A percentile compares a stretch with the other conserved stretches of the same genome.
Conservation (phyloP, 495 filamentous ascomycete genomes). For the Niebla homalea region DNA sequence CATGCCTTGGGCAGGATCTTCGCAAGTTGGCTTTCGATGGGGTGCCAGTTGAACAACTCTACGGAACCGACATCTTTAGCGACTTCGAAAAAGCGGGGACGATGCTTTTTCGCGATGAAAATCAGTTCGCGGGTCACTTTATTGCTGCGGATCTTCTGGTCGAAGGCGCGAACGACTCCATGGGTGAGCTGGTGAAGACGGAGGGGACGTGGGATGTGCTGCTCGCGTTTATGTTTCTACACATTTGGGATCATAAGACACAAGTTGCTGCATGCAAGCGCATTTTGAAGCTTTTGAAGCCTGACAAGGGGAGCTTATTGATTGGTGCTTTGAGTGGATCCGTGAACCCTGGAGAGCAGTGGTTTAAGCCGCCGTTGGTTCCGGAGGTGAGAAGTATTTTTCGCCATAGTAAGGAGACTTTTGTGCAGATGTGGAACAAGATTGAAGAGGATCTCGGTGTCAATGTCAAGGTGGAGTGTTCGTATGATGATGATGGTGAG, state of each 20-base stretch:
- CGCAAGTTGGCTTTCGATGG: conserved; percentile 6
- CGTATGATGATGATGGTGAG: conserved; percentile 1
- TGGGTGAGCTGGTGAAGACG: not conserved
- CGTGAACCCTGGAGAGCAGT: not conserved
- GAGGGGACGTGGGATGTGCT: conserved; percentile 6
- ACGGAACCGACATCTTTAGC: conserved; percentile 2
- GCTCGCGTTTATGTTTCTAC: conserved; percentile 2
- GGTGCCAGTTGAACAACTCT: not conserved
- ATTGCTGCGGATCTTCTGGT: conserved; percentile 5
- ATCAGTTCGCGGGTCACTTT: conserved; percentile 1
- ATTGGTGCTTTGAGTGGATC: conserved; percentile 3
- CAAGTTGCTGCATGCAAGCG: conserved; percentile 4
- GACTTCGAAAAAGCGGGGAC: conserved; percentile 1
- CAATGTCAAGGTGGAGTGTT: not conserved
- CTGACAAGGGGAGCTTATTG: not conserved
- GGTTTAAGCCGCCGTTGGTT: conserved; percentile 2
- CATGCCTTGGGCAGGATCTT: conserved; percentile 12
- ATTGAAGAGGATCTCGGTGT: conserved; percentile 24
- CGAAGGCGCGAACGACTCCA: not conserved
- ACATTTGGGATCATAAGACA: conserved; percentile 1
- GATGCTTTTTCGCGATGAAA: conserved; percentile 3
- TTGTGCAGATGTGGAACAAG: conserved; percentile 29
- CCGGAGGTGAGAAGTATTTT: conserved; percentile 13
- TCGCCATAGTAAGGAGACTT: conserved; percentile 25
- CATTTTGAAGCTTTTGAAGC: conserved; percentile 1